Percentiles rank a stretch among this genome's conserved stretches.
Evolutionary conservation across 208 protist genomes (phyloP).

Genomic region (Trypanosoma cruzi): DNA sequence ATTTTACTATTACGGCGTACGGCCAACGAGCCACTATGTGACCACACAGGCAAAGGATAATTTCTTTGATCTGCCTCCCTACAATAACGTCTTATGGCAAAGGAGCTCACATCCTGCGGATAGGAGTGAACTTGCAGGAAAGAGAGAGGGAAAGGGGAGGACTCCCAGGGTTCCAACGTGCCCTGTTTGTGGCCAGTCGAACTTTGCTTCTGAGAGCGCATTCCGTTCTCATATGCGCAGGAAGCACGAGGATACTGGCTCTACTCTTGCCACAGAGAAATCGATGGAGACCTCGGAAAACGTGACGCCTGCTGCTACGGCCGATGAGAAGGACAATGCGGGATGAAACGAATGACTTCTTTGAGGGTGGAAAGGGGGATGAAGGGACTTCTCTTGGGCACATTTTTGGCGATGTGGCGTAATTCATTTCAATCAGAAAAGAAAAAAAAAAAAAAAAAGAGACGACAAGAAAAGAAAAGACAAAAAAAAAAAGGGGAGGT

Average conservation of each 20-base stretch:
- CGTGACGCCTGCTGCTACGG: neutral
- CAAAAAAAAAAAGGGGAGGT: constrained; percentile 4
- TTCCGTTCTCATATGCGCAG: constrained; percentile 26
- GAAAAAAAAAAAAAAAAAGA: constrained; percentile 12
- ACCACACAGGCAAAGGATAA: neutral
- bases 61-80: neutral
- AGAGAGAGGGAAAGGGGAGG: neutral
- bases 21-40: constrained; percentile 44
- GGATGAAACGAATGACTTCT: neutral
- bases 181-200: constrained; percentile 15
- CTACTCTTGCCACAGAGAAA: neutral
- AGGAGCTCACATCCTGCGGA: neutral
- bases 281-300: neutral
- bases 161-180: neutral
- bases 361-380: neutral
- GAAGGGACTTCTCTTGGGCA: neutral
- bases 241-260: constrained; percentile 14
- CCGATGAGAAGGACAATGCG: neutral
- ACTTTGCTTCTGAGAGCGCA: constrained; percentile 25
- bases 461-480: constrained; percentile 8
- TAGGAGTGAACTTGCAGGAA: neutral
- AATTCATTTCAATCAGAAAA: constrained; percentile 3
- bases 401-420: neutral
- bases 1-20: constrained; percentile 63
- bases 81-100: constrained; percentile 4